These are phyloP conservation scores for Lichtheimia corymbifera DNA, from an alignment of 371 early-diverging fungal species.

Conservation along the genomic window DNA sequence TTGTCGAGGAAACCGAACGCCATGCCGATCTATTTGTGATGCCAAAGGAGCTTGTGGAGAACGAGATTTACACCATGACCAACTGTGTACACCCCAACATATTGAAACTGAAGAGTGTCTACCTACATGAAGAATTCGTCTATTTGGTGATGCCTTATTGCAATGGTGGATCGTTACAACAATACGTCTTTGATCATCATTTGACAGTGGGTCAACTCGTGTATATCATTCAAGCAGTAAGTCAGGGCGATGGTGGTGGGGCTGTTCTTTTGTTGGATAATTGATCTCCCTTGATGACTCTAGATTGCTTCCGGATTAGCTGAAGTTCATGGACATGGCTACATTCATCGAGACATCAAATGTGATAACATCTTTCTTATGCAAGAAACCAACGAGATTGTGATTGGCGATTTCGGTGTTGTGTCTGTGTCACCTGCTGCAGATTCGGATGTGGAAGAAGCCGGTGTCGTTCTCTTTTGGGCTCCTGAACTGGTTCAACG, in stretches of 20 bases:
- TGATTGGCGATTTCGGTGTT: constrained; percentile 54
- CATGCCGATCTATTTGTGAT: constrained; percentile 49
- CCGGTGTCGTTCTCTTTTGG: constrained; percentile 54
- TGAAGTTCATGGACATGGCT: constrained; percentile 45
- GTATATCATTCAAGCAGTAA: constrained; percentile 40
- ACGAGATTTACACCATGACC: constrained; percentile 54
- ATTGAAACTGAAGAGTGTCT: constrained; percentile 36
- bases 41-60: constrained; percentile 52
- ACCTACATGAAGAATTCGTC: constrained; percentile 45
- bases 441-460: constrained; percentile 49
- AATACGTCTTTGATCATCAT: constrained; percentile 49
- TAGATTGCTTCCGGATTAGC: constrained; percentile 48
- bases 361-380: constrained; percentile 52
- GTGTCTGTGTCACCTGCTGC: constrained; percentile 49
- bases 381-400: constrained; percentile 35
- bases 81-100: constrained; percentile 48
- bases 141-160: constrained; percentile 50
- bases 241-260: not conserved
- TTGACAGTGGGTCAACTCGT: constrained; percentile 45
- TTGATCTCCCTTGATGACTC: not conserved
- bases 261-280: too few relatives aligned
- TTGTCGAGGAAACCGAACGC: constrained; percentile 39
- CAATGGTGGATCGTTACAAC: constrained; percentile 48
- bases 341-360: constrained; percentile 55
- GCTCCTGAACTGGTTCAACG: constrained; percentile 49